A percentile compares a stretch with the other conserved stretches of the same genome.
phyloP scores from a whole-genome alignment of 176 grass and related monocot genomes.

The Bolboschoenus planiculmis region DNA sequence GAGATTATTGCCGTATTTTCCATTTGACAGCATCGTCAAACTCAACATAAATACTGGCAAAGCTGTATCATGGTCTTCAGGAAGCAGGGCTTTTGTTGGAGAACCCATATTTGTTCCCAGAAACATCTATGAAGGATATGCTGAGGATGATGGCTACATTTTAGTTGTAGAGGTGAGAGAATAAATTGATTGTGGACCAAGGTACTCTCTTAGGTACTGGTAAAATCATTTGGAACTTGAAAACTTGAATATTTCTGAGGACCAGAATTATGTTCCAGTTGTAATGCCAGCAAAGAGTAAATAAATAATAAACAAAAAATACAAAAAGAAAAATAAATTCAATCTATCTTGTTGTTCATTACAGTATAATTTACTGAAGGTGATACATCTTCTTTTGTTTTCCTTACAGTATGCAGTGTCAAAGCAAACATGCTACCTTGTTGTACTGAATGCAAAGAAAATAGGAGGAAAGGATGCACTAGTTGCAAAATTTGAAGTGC shows the following conservation, averaged over 20 bases:
- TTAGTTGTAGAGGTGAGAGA: slow-evolving; percentile 69
- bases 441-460: slow-evolving; percentile 64
- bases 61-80: slow-evolving; percentile 28
- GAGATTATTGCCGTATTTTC: slow-evolving; percentile 64
- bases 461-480: slow-evolving; percentile 52
- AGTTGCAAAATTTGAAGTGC: slow-evolving; percentile 74
- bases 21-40: slow-evolving; percentile 81
- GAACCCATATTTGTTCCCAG: slow-evolving; percentile 63
- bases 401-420: slow-evolving; percentile 63
- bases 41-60: slow-evolving; percentile 34
- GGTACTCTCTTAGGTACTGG: background rate
- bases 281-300: background rate
- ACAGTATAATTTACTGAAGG: background rate
- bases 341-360: background rate
- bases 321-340: no score
- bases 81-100: slow-evolving; percentile 57
- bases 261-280: background rate
- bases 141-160: slow-evolving; percentile 79
- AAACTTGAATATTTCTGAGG: background rate
- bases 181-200: background rate
- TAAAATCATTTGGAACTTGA: background rate
- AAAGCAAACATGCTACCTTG: slow-evolving; percentile 61
- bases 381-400: background rate
- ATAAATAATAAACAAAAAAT: background rate
- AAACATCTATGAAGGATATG: background rate